Base-by-base conservation (phyloP, 345 rosid species). In the Jatropha curcas region DNA sequence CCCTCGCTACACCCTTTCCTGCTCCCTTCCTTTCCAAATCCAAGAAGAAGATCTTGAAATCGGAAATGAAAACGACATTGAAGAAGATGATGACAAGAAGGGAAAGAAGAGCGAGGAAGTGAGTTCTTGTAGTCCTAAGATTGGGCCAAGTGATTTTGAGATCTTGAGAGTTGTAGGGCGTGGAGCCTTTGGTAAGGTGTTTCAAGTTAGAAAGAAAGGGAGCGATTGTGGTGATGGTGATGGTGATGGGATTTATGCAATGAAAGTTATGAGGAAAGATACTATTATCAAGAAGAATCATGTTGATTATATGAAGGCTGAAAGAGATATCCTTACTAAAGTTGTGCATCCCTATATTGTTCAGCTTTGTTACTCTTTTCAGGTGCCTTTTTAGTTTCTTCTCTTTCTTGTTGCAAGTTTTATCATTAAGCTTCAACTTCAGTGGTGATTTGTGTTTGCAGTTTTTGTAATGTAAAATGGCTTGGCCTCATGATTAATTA, bases 251-350 rank as follows among this genome's bases (percentile, higher is more conserved):
- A 76, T 90, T 58, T 90, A 72, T 72, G 92, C 92, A 1, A 90
- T 90, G 90, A 90, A 90, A 80, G 94, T 90, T 53, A 90, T 90
- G 94, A 85, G 86, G 74, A 90, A 90, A 59, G 86, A 85, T 5
- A 80, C 77, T 27, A 88, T 89, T 22, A 88, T 89, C 19, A 88
- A 81, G 80, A 89, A 88, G 85, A 88, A 88, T 64, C 94, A 90
- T 77, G 88, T 88, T 3, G 94, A 88, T 71, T 90, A 90, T 77
- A 90, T 88, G 92, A 90, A 78, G 67, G 92, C 94, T 31, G 94
- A 88, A 81, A 78, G 90, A 76, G 89, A 90, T 76, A 88, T 90
- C 69, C 94, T 90, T 46, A 86, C 89, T 48, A 88, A 88, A 83
- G 86, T 90, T 37, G 66, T 78, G 65, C 92, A 90, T 77, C 94